Base-by-base conservation (phyloP, 2,329 filamentous ascomycete genomes). In the Alternaria gaisen region DNA sequence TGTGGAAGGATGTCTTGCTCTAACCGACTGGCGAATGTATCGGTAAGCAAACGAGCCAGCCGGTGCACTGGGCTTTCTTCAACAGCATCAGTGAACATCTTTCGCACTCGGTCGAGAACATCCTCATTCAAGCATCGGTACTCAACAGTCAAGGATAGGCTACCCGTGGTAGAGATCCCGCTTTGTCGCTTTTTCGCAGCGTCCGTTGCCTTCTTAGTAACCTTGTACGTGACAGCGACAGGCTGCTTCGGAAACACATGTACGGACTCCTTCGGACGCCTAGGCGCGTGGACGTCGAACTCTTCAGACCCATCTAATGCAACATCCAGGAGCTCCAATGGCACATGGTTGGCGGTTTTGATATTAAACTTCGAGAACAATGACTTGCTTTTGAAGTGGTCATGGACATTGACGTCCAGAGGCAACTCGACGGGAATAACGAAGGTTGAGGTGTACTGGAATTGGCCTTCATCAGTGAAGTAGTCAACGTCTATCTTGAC, bases 331-430 rank as follows among this genome's bases (percentile, higher is more conserved):
- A 99, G 81, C 4, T 91, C 86, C 10, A 98, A 78, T 0, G 95
- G 95, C 30, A 90, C 89, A 24, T 86, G 77, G 57, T 85, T 92
- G 1, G 92, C 90, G 0, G 94, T 93, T 12, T 92, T 93, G 53
- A 99, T 90, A 14, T 92, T 97, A 76, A 99, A 99, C 10, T 90
- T 90, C 0, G 94, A 97, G 73, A 95, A 95, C 0, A 98, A 84
- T 0, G 88, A 85, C 8, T 88, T 82, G 64, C 92, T 88, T 75
- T 97, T 97, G 83, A 98, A 98, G 28, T 96, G 88, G 70, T 99
- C 95, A 72, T 98, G 94, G 6, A 99, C 95, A 67, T 98, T 98
- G 64, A 99, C 95, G 3, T 94, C 94, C 4, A 99, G 84, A 0
- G 93, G 92, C 5, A 99, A 83, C 1, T 91, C 86, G 2, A 95